These are phyloP conservation scores for Nicotiana attenuata DNA, from an alignment of 257 asterid genomes.

Conservation along the genomic window DNA sequence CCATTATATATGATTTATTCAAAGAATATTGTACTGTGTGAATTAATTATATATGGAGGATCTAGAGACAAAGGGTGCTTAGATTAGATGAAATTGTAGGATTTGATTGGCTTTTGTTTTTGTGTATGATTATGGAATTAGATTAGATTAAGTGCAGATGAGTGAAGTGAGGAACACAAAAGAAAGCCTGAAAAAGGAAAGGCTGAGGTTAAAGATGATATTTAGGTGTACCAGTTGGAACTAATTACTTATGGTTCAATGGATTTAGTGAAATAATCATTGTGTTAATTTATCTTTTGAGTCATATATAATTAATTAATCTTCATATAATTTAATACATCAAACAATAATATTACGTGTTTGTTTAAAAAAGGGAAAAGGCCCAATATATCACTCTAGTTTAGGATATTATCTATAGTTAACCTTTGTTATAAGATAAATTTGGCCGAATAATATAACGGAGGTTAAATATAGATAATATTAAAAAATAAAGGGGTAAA, in stretches of 20 bases:
- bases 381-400: no score
- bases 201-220: not conserved
- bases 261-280: no score
- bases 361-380: no score
- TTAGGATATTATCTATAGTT: no score
- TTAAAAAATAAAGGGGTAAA: no score
- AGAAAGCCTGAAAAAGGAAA: not conserved
- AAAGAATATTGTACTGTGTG: not conserved
- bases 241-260: not conserved
- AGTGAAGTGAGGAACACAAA: conserved; percentile 8
- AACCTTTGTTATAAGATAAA: no score
- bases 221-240: not conserved
- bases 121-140: not conserved
- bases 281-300: no score
- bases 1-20: not conserved
- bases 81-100: not conserved
- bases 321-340: no score
- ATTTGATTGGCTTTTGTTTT: not conserved
- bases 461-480: no score
- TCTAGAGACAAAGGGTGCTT: not conserved
- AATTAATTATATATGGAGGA: not conserved
- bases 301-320: no score
- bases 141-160: conserved; percentile 3
- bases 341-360: no score
- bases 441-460: no score